These are phyloP conservation scores for Haematococcus lacustris DNA, from an alignment of 139 green algal genomes.

Conservation along the genomic window DNA sequence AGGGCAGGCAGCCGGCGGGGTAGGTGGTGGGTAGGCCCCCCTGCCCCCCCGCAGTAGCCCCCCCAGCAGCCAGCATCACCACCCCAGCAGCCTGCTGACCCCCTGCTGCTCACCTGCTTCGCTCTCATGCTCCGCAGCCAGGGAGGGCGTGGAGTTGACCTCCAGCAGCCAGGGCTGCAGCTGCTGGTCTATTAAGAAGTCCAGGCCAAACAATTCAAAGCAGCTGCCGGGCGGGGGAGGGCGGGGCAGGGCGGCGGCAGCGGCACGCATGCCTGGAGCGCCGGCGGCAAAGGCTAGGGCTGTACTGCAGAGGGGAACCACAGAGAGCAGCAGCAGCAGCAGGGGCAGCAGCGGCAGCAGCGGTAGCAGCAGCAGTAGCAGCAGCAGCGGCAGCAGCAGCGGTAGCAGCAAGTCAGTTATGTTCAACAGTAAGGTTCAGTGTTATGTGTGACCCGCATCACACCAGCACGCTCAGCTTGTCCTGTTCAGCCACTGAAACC, in stretches of 20 bases:
- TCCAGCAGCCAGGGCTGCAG: conserved; percentile 44
- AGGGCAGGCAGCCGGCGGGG: neutral
- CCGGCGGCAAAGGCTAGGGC: conserved; percentile 15
- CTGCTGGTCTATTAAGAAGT: conserved; percentile 38
- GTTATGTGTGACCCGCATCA: too few species aligned
- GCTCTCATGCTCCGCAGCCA: conserved; percentile 37
- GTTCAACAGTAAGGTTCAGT: too few species aligned
- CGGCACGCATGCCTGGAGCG: neutral
- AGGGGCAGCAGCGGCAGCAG: too few species aligned
- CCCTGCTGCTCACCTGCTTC: neutral
- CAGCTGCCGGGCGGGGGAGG: neutral
- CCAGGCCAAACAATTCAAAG: conserved; percentile 46
- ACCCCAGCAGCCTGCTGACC: neutral
- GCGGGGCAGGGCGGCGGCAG: neutral
- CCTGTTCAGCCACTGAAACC: too few species aligned
- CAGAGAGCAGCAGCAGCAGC: too few species aligned
- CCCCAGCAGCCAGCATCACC: neutral
- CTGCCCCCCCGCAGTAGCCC: neutral
- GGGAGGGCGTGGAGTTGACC: conserved; percentile 47
- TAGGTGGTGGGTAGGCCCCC: neutral
- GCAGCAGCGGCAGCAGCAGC: too few species aligned
- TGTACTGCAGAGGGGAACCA: too few species aligned
- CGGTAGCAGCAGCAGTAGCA: too few species aligned
- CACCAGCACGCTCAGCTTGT: too few species aligned
- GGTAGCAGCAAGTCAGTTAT: too few species aligned